Conservation (phyloP, 257 asterid species). For the Solanum acaule region DNA sequence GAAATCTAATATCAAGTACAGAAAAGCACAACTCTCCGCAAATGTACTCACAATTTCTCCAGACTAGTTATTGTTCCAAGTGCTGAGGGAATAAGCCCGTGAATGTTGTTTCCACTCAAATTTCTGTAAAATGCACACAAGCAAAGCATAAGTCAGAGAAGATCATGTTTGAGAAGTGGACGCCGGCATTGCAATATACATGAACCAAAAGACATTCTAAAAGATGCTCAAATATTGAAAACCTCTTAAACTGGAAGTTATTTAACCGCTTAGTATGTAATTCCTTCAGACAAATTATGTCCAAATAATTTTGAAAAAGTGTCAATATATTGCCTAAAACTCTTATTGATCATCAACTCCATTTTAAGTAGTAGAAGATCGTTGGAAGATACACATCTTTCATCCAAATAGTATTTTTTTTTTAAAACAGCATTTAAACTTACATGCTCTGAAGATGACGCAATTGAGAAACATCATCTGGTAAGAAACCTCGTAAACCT, state of each 20-base stretch:
- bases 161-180: neutral
- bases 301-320: neutral
- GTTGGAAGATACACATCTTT: neutral
- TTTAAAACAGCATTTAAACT: constrained; percentile 13
- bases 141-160: neutral
- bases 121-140: constrained; percentile 41
- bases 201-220: neutral
- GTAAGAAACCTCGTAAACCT: constrained; percentile 82
- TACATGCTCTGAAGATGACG: constrained; percentile 94
- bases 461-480: constrained; percentile 58
- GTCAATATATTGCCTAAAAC: neutral
- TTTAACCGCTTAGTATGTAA: neutral
- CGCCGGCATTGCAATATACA: neutral
- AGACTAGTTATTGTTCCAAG: constrained; percentile 61
- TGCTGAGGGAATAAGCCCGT: constrained; percentile 72
- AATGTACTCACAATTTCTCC: constrained; percentile 59
- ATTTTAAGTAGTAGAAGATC: neutral
- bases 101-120: constrained; percentile 80
- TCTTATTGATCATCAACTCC: neutral
- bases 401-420: neutral
- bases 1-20: neutral
- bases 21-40: neutral
- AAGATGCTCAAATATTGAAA: neutral
- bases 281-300: neutral
- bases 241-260: neutral